Percentiles rank a stretch among this genome's conserved stretches.
These are phyloP conservation scores for Cinnamomum chago DNA, from an alignment of 164 flowering plant species.

Conservation along the genomic window DNA sequence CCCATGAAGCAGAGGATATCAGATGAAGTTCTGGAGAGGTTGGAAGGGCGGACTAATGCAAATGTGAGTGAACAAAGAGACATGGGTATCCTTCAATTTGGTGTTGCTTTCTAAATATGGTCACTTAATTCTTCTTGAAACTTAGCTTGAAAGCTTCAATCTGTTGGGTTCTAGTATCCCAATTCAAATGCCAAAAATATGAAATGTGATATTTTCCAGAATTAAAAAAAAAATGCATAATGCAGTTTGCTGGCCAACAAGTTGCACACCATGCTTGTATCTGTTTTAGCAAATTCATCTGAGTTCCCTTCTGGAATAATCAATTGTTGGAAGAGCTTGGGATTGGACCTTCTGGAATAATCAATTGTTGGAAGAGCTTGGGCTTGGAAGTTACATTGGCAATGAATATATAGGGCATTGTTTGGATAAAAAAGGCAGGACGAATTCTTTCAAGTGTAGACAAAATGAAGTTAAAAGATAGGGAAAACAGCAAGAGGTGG, in stretches of 20 bases:
- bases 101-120: background rate
- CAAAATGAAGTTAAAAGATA: too few relatives aligned
- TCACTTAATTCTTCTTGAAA: conserved; percentile 1
- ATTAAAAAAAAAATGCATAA: background rate
- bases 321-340: background rate
- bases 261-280: background rate
- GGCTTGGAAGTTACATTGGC: background rate
- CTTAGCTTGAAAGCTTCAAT: background rate
- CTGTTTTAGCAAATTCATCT: background rate
- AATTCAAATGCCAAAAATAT: background rate
- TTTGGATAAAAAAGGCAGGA: too few relatives aligned
- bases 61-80: conserved; percentile 43
- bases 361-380: background rate
- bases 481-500: too few relatives aligned
- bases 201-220: background rate
- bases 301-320: background rate
- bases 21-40: conserved; percentile 52
- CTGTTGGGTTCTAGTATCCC: background rate
- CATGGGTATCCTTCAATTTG: conserved; percentile 38
- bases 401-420: too few relatives aligned
- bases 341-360: background rate
- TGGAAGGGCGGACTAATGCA: conserved; percentile 45
- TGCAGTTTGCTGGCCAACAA: background rate
- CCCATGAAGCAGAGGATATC: conserved; percentile 52
- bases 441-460: too few relatives aligned